Evolutionary conservation across 2,329 filamentous ascomycete genomes (phyloP).

Genomic region (Xylariaceae sp.): DNA sequence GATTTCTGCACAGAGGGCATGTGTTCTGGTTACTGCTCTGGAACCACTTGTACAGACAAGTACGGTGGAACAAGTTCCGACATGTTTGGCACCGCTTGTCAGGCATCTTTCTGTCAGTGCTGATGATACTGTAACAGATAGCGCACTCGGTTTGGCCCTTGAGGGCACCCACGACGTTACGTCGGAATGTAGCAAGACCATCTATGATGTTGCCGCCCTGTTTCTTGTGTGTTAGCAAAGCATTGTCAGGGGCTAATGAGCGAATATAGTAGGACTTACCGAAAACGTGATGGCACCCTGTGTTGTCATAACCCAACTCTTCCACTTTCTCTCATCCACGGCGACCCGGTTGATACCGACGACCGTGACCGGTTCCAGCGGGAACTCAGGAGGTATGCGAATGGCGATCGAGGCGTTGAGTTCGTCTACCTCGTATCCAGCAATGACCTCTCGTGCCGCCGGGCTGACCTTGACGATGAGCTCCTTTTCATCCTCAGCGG

Average conservation of each 20-base stretch:
- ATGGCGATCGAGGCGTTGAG: constrained; percentile 78
- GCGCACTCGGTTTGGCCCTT: constrained; percentile 94
- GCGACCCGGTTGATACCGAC: constrained; percentile 75
- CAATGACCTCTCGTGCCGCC: constrained; percentile 69
- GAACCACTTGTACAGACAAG: constrained; percentile 96
- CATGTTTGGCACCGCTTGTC: constrained; percentile 90
- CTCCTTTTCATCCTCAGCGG: constrained; percentile 49
- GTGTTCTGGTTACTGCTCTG: constrained; percentile 85
- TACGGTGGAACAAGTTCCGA: constrained; percentile 86
- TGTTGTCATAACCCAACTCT: constrained; percentile 80
- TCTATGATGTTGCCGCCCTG: constrained; percentile 81
- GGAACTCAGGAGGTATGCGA: constrained; percentile 73
- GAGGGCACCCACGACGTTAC: constrained; percentile 80
- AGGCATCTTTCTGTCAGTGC: constrained; percentile 79
- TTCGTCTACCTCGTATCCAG: constrained; percentile 84
- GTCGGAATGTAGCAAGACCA: constrained; percentile 76
- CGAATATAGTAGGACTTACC: constrained; percentile 37
- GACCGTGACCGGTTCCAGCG: constrained; percentile 72
- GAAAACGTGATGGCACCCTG: constrained; percentile 92
- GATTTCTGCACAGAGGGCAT: constrained; percentile 88
- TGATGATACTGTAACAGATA: constrained; percentile 94
- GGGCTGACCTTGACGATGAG: constrained; percentile 65
- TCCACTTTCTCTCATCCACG: constrained; percentile 88
- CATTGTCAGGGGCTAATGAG: neutral
- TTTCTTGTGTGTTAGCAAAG: constrained; percentile 6